Conservation (phyloP, 1,139 yeast species). For the Taphrina flavorubra region DNA sequence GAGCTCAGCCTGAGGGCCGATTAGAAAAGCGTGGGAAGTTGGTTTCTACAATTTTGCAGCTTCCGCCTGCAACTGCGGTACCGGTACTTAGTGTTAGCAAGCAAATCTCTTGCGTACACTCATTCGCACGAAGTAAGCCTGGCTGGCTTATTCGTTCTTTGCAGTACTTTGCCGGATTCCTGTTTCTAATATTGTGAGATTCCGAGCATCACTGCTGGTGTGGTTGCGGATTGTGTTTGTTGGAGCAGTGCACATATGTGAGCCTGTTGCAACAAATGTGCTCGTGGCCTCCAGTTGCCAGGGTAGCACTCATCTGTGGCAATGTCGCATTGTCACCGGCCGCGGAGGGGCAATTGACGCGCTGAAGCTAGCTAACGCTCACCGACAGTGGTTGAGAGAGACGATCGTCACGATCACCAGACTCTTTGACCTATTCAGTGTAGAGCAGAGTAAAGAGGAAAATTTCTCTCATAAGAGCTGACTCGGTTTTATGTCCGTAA, state of each 20-base stretch:
- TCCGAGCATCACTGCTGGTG: no score
- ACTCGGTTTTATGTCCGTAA: slow-evolving; percentile 27
- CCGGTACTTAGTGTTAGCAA: no score
- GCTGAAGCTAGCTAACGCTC: slow-evolving; percentile 4
- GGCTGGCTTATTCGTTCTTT: no score
- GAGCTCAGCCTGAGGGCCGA: not conserved
- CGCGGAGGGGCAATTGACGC: no score
- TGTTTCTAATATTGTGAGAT: no score
- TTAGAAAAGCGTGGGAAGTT: not conserved
- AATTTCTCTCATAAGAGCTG: slow-evolving; percentile 36
- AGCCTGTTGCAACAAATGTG: not conserved
- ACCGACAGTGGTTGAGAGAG: slow-evolving; percentile 39
- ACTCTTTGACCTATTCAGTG: slow-evolving; percentile 37
- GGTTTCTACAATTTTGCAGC: not conserved
- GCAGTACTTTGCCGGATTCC: no score
- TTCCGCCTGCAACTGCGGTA: no score
- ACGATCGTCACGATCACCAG: slow-evolving; percentile 38
- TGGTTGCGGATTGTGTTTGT: not conserved
- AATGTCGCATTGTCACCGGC: not conserved
- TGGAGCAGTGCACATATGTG: not conserved
- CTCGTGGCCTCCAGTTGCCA: not conserved
- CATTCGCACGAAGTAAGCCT: no score
- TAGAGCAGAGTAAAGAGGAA: slow-evolving; percentile 21
- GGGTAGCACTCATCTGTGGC: not conserved
- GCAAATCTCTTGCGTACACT: no score